Base-by-base conservation (phyloP, 257 asterid genomes). In the Knoxia roxburghii region DNA sequence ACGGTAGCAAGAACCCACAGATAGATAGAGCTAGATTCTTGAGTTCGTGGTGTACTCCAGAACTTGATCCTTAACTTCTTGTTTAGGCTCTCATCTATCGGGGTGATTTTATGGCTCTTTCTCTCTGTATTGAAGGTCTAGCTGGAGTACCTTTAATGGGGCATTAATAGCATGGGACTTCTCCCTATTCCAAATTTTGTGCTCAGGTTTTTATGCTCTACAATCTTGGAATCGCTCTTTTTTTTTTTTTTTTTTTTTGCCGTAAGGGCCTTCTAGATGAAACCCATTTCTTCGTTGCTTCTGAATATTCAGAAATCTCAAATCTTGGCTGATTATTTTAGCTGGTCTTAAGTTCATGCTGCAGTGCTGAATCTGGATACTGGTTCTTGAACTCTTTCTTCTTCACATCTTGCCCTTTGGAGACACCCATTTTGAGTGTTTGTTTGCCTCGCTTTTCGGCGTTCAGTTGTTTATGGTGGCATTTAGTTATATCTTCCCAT, bases 11-110 rank as follows among this genome's bases (percentile, higher is more conserved):
- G 41, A 49, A 0, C 60, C 49, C 29, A n/a, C 39, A 27, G 57
- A 20, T 33, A 32, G 4, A 5, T 35, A 57, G 63, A 57, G 20
- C n/a, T 29, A 60, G 74, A 70, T 73, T 73, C 77, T 73, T 49
- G 61, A 27, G 56, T 3, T 39, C 63, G 14, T 33, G 67, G 35
- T 50, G 13, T 57, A 72, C 61, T 56, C 68, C 63, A 72, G n/a
- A 56, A 35, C 64, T n/a, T 29, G 32, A 70, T 51, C 68, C 75
- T 52, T 61, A 33, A 4, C 69, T 61, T 62, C 55, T 52, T 51
- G 64, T 12, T 54, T 53, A 37, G 39, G 18, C 63, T 13, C 57
- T n/a, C 58, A 30, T 3, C 6, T n/a, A 20, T 12, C 29, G 2
- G 45, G 13, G 6, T 26, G n/a, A 13, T 9, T 6, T 7, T 17